Conservation (phyloP, 2,329 filamentous ascomycete species). For the Paradendryphiella salina region DNA sequence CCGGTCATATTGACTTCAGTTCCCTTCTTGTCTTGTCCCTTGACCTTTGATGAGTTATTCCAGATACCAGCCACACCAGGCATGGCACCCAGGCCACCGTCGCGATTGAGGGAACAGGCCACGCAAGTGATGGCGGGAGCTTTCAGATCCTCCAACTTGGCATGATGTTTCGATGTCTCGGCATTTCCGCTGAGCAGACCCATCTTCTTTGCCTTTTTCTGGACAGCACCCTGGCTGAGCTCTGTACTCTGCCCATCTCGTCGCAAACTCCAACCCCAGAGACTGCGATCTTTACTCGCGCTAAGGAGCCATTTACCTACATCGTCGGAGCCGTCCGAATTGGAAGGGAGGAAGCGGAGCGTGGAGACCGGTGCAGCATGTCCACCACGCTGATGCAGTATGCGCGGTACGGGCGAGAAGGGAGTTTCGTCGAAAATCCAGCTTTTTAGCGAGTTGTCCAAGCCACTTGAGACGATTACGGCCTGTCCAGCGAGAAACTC, state of each 20-base stretch:
- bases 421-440: constrained; percentile 96
- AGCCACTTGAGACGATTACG: constrained; percentile 84
- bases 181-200: constrained; percentile 67
- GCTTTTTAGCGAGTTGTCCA: constrained; percentile 90
- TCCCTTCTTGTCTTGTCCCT: constrained; percentile 67
- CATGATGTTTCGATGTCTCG: constrained; percentile 63
- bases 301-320: constrained; percentile 94
- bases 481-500: constrained; percentile 90
- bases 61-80: constrained; percentile 79
- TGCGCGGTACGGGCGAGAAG: constrained; percentile 82
- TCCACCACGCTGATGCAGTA: constrained; percentile 82
- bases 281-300: constrained; percentile 82
- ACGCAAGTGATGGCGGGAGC: constrained; percentile 91
- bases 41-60: constrained; percentile 70
- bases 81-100: constrained; percentile 87
- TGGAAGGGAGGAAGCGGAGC: constrained; percentile 81
- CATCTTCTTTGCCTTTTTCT: constrained; percentile 85
- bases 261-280: constrained; percentile 96
- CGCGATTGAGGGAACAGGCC: constrained; percentile 87
- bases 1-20: constrained; percentile 78
- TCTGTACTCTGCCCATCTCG: constrained; percentile 93
- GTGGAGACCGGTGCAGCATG: constrained; percentile 85
- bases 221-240: constrained; percentile 85
- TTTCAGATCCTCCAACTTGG: constrained; percentile 73
- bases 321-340: constrained; percentile 85